phyloP scores from a whole-genome alignment of 2,329 filamentous ascomycete genomes.

The Alternaria infectoria region DNA sequence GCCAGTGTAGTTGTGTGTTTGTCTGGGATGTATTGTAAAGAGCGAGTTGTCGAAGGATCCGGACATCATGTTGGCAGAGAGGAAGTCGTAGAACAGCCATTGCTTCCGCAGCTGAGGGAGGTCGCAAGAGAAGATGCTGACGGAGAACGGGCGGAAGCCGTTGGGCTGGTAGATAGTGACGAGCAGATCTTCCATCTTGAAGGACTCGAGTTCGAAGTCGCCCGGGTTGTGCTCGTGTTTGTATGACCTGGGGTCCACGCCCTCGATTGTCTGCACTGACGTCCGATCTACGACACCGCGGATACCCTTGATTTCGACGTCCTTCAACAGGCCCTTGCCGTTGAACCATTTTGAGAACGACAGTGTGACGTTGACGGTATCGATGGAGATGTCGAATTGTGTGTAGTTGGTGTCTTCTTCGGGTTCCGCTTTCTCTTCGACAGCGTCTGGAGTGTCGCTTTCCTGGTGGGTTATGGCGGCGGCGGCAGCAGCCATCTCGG shows the following conservation, averaged over 20 bases:
- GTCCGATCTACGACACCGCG: conserved; percentile 92
- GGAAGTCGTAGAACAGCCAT: conserved; percentile 97
- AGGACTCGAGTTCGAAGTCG: conserved; percentile 96
- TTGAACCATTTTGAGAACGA: conserved; percentile 99
- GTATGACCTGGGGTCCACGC: conserved; percentile 83
- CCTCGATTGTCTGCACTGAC: conserved; percentile 73
- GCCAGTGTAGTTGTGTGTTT: conserved; percentile 80
- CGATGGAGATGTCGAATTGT: conserved; percentile 93
- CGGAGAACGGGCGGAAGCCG: conserved; percentile 90
- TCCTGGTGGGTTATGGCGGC: conserved; percentile 68
- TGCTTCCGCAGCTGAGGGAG: conserved; percentile 91
- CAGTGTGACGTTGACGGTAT: conserved; percentile 92
- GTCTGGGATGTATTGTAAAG: conserved; percentile 94
- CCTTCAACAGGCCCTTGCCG: conserved; percentile 85
- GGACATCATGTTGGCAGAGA: conserved; percentile 94
- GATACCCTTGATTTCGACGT: conserved; percentile 93
- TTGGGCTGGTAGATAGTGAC: conserved; percentile 90
- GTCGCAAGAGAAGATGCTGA: conserved; percentile 96
- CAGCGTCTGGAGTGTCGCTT: conserved; percentile 39
- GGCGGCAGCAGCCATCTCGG: conserved; percentile 81
- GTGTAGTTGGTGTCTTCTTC: conserved; percentile 96
- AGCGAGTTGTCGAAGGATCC: conserved; percentile 94
- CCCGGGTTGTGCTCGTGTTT: conserved; percentile 86
- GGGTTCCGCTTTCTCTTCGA: conserved; percentile 54
- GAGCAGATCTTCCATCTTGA: conserved; percentile 92